Evolutionary conservation across 2,329 filamentous ascomycete species (phyloP).

Genomic region (Trichophyton mentagrophytes): DNA sequence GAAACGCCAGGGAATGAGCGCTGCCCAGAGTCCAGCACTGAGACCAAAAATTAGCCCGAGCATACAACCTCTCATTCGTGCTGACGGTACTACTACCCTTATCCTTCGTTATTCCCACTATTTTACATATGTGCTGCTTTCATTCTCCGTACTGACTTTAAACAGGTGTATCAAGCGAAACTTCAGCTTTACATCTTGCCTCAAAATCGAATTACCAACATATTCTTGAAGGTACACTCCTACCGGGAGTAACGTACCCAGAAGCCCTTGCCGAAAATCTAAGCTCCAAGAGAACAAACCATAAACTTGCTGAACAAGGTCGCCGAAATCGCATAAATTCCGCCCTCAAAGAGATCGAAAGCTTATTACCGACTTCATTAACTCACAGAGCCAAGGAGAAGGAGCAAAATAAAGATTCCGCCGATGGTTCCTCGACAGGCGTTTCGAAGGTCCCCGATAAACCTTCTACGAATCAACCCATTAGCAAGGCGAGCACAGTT

Average conservation of each 20-base stretch:
- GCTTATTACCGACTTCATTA: constrained; percentile 54
- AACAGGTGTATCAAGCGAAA: constrained; percentile 41
- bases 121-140: constrained; percentile 4
- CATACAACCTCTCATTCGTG: constrained; percentile 80
- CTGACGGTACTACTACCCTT: constrained; percentile 40
- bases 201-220: constrained; percentile 98
- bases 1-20: constrained; percentile 58
- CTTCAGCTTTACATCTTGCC: constrained; percentile 63
- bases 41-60: constrained; percentile 83
- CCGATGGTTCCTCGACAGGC: constrained; percentile 28
- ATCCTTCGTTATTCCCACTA: constrained; percentile 16
- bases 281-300: constrained; percentile 90
- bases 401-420: constrained; percentile 17
- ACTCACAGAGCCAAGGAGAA: constrained; percentile 32
- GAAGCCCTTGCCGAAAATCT: constrained; percentile 84
- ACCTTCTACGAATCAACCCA: constrained; percentile 45
- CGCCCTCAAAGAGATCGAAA: constrained; percentile 81
- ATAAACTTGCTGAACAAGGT: constrained; percentile 96
- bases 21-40: constrained; percentile 73
- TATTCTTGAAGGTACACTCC: constrained; percentile 80
- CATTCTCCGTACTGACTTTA: neutral
- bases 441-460: constrained; percentile 37
- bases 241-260: constrained; percentile 82
- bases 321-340: constrained; percentile 90
- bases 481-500: constrained; percentile 94